Evolutionary conservation across 202 grass and related monocot genomes (phyloP).

Genomic region (Musa balbisiana): DNA sequence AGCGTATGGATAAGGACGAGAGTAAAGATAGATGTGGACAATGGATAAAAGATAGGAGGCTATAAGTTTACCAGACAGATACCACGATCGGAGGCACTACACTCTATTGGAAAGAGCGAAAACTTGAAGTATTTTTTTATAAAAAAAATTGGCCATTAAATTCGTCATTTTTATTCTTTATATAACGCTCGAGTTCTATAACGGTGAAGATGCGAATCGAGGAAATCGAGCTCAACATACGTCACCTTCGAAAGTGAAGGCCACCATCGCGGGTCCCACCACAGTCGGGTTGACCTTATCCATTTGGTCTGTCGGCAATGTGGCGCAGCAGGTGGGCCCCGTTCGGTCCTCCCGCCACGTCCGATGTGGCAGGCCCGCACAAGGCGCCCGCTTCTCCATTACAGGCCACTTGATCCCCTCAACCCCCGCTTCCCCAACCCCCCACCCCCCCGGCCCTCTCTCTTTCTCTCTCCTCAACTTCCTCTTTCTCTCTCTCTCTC

Average conservation of each 20-base stretch:
- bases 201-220: too few relatives aligned
- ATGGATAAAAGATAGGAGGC: too few relatives aligned
- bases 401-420: constrained; percentile 8
- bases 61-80: too few relatives aligned
- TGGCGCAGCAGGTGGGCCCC: neutral
- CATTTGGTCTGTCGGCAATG: neutral
- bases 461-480: neutral
- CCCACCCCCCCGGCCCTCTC: too few relatives aligned
- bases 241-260: neutral
- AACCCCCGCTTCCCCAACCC: constrained; percentile 1
- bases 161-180: too few relatives aligned
- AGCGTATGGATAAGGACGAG: accelerated
- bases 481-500: neutral
- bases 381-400: neutral
- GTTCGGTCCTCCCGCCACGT: neutral
- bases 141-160: too few relatives aligned
- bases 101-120: too few relatives aligned
- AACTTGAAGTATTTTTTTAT: too few relatives aligned
- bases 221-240: too few relatives aligned
- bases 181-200: too few relatives aligned
- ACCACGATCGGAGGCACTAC: accelerated
- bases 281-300: constrained; percentile 1
- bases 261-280: neutral
- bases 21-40: accelerated
- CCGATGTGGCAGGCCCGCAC: constrained; percentile 10